These are phyloP conservation scores for Annulohypoxylon stygium DNA, from an alignment of 495 filamentous ascomycete species.

Conservation along the genomic window DNA sequence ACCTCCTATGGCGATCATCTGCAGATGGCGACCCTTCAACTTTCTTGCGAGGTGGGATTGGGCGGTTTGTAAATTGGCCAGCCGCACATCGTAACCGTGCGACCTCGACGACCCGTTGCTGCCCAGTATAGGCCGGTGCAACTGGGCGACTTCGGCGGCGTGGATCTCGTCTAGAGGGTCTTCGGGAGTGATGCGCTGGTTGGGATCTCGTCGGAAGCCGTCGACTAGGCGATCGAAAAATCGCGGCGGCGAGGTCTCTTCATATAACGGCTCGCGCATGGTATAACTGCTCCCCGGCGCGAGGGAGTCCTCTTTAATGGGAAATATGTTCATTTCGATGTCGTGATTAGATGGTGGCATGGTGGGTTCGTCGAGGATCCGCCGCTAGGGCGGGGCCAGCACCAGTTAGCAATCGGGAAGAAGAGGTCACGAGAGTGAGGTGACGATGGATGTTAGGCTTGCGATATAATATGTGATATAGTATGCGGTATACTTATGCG, in stretches of 20 bases:
- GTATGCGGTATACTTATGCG: neutral
- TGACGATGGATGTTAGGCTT: neutral
- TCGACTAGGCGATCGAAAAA: slow-evolving; percentile 70
- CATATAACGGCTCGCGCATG: slow-evolving; percentile 56
- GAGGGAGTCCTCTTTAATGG: slow-evolving; percentile 57
- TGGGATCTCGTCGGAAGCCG: slow-evolving; percentile 86
- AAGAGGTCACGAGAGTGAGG: neutral
- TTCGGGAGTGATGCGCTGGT: slow-evolving; percentile 69
- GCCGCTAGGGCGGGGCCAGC: slow-evolving; percentile 21
- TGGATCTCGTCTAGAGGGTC: slow-evolving; percentile 65
- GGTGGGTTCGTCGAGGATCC: slow-evolving; percentile 26
- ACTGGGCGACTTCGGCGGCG: slow-evolving; percentile 42
- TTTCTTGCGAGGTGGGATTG: slow-evolving; percentile 79
- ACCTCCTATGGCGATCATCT: slow-evolving; percentile 98
- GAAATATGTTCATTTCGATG: slow-evolving; percentile 55
- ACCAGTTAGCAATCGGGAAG: slow-evolving; percentile 2
- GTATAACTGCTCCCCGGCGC: slow-evolving; percentile 57
- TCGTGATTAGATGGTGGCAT: slow-evolving; percentile 51
- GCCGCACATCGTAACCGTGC: slow-evolving; percentile 78
- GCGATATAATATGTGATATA: neutral
- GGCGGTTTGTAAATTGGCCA: slow-evolving; percentile 80
- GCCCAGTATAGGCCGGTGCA: slow-evolving; percentile 42
- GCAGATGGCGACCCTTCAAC: slow-evolving; percentile 86
- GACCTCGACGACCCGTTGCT: slow-evolving; percentile 31
- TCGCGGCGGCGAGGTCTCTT: slow-evolving; percentile 43